Evolutionary conservation across 2,329 filamentous ascomycete genomes (phyloP).

Genomic region (Diaporthe sp.): DNA sequence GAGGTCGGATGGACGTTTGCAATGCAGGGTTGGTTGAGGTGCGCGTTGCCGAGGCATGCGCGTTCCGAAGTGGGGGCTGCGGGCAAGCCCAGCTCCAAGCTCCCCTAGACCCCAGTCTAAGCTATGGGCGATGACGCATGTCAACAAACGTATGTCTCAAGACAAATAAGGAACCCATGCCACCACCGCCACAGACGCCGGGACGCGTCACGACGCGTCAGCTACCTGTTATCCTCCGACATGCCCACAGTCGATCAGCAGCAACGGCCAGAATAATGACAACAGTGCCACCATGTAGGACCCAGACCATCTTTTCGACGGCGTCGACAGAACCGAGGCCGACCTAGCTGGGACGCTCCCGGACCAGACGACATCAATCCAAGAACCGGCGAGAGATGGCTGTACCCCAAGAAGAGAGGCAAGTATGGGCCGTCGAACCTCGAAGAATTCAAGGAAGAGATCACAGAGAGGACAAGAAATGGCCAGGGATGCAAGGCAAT

Average conservation of each 20-base stretch:
- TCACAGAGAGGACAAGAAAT: constrained; percentile 24
- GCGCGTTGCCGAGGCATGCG: not conserved
- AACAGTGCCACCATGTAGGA: not conserved
- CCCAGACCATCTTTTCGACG: constrained; percentile 5
- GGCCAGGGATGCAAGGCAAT: constrained; percentile 31
- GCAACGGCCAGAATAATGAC: not conserved
- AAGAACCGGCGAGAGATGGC: constrained; percentile 20
- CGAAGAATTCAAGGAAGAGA: constrained; percentile 27
- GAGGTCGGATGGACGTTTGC: not conserved
- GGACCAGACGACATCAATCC: constrained; percentile 17
- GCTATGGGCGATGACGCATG: not conserved
- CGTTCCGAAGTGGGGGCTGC: not conserved
- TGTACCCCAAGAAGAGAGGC: constrained; percentile 27
- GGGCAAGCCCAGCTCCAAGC: not conserved
- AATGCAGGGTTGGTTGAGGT: not conserved
- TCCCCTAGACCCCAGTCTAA: not conserved
- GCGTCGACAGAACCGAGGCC: constrained; percentile 21
- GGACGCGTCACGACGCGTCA: not conserved
- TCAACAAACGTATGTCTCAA: not conserved
- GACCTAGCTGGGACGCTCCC: constrained; percentile 25
- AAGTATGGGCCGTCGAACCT: constrained; percentile 21
- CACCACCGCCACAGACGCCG: not conserved
- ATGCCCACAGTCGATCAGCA: not conserved
- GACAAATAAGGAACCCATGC: not conserved
- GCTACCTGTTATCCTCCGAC: not conserved